Evolutionary conservation across 257 asterid species (phyloP).

Genomic region (Haberlea rhodopensis): DNA sequence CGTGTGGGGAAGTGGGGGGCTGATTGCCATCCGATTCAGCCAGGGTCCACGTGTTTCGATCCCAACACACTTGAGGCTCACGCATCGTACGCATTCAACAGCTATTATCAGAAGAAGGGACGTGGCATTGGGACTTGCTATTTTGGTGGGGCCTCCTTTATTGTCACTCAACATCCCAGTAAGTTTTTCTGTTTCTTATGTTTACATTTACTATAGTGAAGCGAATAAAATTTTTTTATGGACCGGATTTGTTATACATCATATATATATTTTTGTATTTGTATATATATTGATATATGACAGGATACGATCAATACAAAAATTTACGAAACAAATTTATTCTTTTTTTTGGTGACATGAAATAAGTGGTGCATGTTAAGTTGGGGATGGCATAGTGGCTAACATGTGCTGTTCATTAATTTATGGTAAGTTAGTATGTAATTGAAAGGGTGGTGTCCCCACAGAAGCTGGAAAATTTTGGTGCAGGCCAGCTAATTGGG

Average conservation of each 20-base stretch:
- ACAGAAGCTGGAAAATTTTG: constrained; percentile 3
- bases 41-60: constrained; percentile 86
- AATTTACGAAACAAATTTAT: too few relatives aligned
- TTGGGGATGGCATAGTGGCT: constrained; percentile 26
- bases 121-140: constrained; percentile 73
- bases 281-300: too few relatives aligned
- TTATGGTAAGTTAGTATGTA: neutral
- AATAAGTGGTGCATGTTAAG: too few relatives aligned
- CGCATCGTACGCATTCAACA: constrained; percentile 89
- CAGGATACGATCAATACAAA: too few relatives aligned
- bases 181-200: constrained; percentile 26
- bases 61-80: constrained; percentile 86
- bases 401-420: constrained; percentile 24
- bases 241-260: too few relatives aligned
- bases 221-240: too few relatives aligned
- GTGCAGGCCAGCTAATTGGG: constrained; percentile 29
- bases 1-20: constrained; percentile 95
- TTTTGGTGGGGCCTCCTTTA: constrained; percentile 81
- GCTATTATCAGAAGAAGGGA: constrained; percentile 74
- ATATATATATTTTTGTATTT: too few relatives aligned
- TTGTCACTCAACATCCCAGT: constrained; percentile 75
- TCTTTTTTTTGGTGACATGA: too few relatives aligned
- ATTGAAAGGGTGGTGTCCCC: constrained; percentile 15
- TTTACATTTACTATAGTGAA: too few relatives aligned
- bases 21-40: constrained; percentile 94